Evolutionary conservation across 371 early-diverging fungal species (phyloP), one percentile per base, ranked within the genome.

Genomic region (Mortierella sp.): DNA sequence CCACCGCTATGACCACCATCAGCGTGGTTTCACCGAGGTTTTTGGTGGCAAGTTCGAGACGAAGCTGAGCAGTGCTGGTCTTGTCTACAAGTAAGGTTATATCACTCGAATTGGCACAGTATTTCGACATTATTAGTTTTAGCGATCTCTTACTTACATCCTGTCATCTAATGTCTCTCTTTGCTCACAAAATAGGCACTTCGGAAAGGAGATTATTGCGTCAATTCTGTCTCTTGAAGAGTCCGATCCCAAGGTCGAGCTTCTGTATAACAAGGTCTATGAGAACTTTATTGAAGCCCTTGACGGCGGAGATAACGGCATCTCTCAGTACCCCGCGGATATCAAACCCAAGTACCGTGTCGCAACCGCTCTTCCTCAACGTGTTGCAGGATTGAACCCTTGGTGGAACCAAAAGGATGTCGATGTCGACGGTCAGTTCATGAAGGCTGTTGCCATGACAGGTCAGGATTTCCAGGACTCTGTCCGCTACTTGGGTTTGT

Each of bases 1-100:
- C 28, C 81, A 88, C 56, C 86, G 94, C 48, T 99, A 90, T 79
- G 99, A 99, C 76, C 99, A 99, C 73, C 99, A 99, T 78, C 99
- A 99, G 87, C 91, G 97, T 61, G 95, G 92, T 23, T 99, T 99
- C 76, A 80, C 75, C 37, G 97, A 97, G 67, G 94, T 95, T 44
- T 98, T 96, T 80, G 89, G 89, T 49, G 82, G 79, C 26, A 81
- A 88, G 54, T 92, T 94, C 73, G 80, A 78, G 41, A 95, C 95
- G 70, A 95, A 94, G 83, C 84, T 97, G 52, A 94, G 94, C 87
- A 93, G 93, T 67, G 95, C 97, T 27, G 98, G 98, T 43, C 80
- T 97, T 17, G 84, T 96, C 48, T 96, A 93, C 86, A 95, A 95
- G 89, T 84, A 80, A 58, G n/a, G 9, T 12, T 37, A 2, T 0